Base-by-base conservation (phyloP, 306 rosid genomes). In the Rubus parviflorus region DNA sequence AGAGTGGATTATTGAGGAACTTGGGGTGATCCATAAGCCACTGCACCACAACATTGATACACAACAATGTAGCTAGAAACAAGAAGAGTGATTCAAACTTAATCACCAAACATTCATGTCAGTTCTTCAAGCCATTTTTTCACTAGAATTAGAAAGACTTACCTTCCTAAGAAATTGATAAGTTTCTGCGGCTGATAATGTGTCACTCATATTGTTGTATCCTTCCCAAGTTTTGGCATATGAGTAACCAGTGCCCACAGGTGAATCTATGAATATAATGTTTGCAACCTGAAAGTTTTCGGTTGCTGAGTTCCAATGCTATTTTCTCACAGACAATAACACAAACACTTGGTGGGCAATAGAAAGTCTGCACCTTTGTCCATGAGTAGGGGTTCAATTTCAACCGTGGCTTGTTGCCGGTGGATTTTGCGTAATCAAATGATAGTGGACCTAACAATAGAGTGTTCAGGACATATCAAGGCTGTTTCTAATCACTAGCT, bases 181-280 rank as follows among this genome's bases (percentile, higher is more conserved):
- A 17, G 67, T 51, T 15, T 81, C 40, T 75, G 70, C 47, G 0
- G 73, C 43, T 13, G 84, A 75, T 0, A 61, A 0, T 1, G 76
- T 62, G 23, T 81, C 84, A 17, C 8, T 52, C 14, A 72, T 40
- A 5, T 25, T 60, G 46, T 5, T 40, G 49, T 70, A 75, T n/a
- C 60, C 77, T 60, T 62, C 15, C 61, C 13, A 62, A 20, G 11
- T 80, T 54, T 37, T 80, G 22, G 84, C 73, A 35, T 81, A 81
- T 0, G 84, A 81, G 77, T 63, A 65, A 15, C 78, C 81, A 4
- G 84, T 70, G 53, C 84, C 81, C 5, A 81, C 84, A 0, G 84
- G 84, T 43, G 77, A 68, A 43, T 81, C 84, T 25, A 81, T 3
- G 35, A 70, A 81, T 46, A 81, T 58, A 17, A 81, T 76, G 56